Evolutionary conservation across 345 rosid genomes (phyloP).

Genomic region (Citrus mangshanensis): DNA sequence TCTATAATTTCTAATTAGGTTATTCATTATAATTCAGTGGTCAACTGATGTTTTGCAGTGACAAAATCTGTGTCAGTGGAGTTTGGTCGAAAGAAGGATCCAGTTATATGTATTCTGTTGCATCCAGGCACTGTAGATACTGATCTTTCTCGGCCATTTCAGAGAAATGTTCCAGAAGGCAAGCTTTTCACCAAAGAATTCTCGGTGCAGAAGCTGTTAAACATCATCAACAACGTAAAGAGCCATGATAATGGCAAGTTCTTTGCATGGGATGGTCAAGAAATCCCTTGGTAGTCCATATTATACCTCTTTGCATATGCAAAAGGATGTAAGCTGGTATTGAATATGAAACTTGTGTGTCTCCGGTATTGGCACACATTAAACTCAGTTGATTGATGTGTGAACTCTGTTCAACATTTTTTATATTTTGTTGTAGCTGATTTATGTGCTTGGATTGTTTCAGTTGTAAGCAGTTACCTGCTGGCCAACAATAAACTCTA

Average conservation of each 20-base stretch:
- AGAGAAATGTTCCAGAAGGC: constrained; percentile 72
- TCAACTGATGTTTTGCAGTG: constrained; percentile 43
- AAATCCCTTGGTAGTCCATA: constrained; percentile 63
- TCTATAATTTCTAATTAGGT: not conserved
- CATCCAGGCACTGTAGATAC: constrained; percentile 98
- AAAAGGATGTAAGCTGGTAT: not conserved
- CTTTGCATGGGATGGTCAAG: constrained; percentile 96
- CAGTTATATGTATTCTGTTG: constrained; percentile 67
- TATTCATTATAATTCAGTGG: not conserved
- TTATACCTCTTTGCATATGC: not conserved
- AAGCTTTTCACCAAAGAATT: constrained; percentile 83
- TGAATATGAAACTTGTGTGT: not conserved
- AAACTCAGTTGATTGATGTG: not conserved
- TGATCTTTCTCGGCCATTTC: constrained; percentile 83
- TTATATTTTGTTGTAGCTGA: not conserved
- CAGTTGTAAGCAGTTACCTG: not conserved
- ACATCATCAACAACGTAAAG: constrained; percentile 61
- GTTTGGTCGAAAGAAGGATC: constrained; percentile 72
- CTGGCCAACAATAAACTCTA: not conserved
- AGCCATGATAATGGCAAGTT: constrained; percentile 75
- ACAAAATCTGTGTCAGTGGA: constrained; percentile 70
- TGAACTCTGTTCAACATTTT: not conserved
- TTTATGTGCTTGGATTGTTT: not conserved
- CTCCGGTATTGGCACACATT: not conserved
- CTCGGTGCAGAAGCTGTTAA: constrained; percentile 68